Evolutionary conservation across 768 basidiomycete species (phyloP).

Genomic region (Panaeolus papilionaceus): DNA sequence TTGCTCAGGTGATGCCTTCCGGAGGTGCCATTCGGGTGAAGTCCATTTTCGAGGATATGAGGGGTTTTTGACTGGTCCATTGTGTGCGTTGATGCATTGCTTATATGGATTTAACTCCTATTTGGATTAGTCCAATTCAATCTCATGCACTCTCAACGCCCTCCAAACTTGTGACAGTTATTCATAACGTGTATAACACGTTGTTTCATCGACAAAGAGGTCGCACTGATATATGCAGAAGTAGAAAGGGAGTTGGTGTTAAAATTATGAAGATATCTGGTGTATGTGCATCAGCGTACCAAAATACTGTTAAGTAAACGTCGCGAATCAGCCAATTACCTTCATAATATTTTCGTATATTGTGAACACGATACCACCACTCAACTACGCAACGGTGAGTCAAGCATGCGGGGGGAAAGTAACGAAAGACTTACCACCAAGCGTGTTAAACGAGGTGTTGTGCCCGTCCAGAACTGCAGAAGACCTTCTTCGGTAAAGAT

Average conservation of each 20-base stretch:
- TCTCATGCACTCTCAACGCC: no score
- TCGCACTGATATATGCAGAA: no score
- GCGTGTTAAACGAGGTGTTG: slow-evolving; percentile 87
- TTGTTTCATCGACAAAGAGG: no score
- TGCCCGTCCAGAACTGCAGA: slow-evolving; percentile 94
- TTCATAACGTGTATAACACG: no score
- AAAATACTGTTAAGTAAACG: background rate
- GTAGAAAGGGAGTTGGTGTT: background rate
- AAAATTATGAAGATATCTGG: background rate
- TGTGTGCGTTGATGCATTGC: background rate
- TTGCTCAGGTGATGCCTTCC: slow-evolving; percentile 10
- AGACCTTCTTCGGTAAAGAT: slow-evolving; percentile 95
- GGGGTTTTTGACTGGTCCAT: background rate
- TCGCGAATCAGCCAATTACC: slow-evolving; percentile 29
- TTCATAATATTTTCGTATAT: slow-evolving; percentile 86
- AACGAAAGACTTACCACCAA: slow-evolving; percentile 67
- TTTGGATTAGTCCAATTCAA: no score
- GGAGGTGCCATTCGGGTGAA: background rate
- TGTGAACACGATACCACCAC: slow-evolving; percentile 92
- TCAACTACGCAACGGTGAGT: slow-evolving; percentile 58
- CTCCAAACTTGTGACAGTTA: no score
- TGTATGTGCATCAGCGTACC: slow-evolving; percentile 1
- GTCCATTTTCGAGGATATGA: slow-evolving; percentile 6
- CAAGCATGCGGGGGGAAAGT: slow-evolving; percentile 13
- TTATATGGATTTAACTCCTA: no score